Percentiles rank a stretch among this genome's conserved stretches.
Evolutionary conservation across 2,329 filamentous ascomycete species (phyloP).

Genomic region (Ophiostoma sp.): DNA sequence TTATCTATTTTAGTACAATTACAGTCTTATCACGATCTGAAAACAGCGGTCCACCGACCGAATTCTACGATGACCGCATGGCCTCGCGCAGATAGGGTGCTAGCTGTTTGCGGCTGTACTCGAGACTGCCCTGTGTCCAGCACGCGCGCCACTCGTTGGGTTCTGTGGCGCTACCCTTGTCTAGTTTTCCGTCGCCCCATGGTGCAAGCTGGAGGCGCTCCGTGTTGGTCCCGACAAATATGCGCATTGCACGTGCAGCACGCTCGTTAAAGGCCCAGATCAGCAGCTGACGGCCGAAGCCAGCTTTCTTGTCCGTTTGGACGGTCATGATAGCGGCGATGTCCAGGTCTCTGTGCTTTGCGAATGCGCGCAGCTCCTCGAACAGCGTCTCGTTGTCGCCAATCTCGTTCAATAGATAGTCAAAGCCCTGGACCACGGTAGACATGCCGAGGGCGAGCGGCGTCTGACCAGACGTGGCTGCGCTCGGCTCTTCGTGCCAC

Average conservation of each 20-base stretch:
- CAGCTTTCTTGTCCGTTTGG: constrained; percentile 40
- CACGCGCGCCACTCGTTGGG: constrained; percentile 47
- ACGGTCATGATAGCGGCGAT: constrained; percentile 65
- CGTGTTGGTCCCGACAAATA: constrained; percentile 46
- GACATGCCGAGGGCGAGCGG: constrained; percentile 60
- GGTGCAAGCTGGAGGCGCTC: constrained; percentile 51
- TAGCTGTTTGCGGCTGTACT: constrained; percentile 62
- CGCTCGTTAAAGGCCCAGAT: constrained; percentile 55
- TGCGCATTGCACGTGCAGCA: constrained; percentile 46
- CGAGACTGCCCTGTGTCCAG: constrained; percentile 61
- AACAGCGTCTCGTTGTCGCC: constrained; percentile 44
- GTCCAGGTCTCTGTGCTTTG: constrained; percentile 53
- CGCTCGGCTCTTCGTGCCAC: constrained; percentile 45
- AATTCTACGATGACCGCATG: constrained; percentile 34
- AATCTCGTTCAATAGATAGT: constrained; percentile 53
- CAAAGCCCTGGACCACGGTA: constrained; percentile 57
- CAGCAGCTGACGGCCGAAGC: constrained; percentile 61
- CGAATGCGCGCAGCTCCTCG: constrained; percentile 46
- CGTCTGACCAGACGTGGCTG: constrained; percentile 24
- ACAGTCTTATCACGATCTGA: background rate
- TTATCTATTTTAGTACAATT: background rate
- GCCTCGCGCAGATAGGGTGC: constrained; percentile 59
- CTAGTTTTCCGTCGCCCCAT: constrained; percentile 48
- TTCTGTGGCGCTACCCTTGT: constrained; percentile 33
- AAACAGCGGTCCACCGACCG: too few relatives aligned